Evolutionary conservation across 306 rosid species (phyloP), one percentile per base, ranked within the genome.

Genomic region (Delonix regia): DNA sequence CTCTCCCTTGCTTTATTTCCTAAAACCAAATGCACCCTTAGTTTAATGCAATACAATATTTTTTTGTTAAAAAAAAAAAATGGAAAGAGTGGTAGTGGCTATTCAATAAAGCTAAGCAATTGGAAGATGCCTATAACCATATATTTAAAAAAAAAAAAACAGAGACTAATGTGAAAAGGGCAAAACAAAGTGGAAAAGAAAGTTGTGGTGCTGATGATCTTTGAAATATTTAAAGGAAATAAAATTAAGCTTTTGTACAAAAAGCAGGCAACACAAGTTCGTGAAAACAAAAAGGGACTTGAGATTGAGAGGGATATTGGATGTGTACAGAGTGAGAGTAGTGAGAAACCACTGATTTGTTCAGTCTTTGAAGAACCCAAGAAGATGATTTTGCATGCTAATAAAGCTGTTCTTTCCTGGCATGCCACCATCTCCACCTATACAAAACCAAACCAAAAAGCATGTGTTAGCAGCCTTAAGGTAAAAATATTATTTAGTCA

Each of bases 401-500:
- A 82, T 90, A 92, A 89, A 94, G 97, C 69, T 85, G 92, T 49
- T 92, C 97, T 83, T 59, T 92, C 79, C 87, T 90, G 76, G 89
- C 88, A 77, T 90, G 92, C 89, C 82, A 87, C 97, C 97, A 92
- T 83, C 97, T 94, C 98, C 98, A 94, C 95, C 98, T 94, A 84
- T 76, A 68, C 53, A 44, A 34, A 49, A 14, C 34, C 12, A 25
- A 1, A 69, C 18, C 67, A 57, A 21, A 1, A 68, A 78, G 71
- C 52, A 67, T 28, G 28, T 6, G 41, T 57, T 57, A 10, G 63
- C 34, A 22, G 63, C 63, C 27, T 22, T 47, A 2, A n/a, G n/a
- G n/a, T n/a, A n/a, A n/a, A n/a, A n/a, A n/a, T n/a, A n/a, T n/a
- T n/a, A n/a, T n/a, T n/a, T n/a, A n/a, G n/a, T n/a, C n/a, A n/a